Evolutionary conservation across 2,329 filamentous ascomycete species (phyloP).

Genomic region (Paramyrothecium sp.): DNA sequence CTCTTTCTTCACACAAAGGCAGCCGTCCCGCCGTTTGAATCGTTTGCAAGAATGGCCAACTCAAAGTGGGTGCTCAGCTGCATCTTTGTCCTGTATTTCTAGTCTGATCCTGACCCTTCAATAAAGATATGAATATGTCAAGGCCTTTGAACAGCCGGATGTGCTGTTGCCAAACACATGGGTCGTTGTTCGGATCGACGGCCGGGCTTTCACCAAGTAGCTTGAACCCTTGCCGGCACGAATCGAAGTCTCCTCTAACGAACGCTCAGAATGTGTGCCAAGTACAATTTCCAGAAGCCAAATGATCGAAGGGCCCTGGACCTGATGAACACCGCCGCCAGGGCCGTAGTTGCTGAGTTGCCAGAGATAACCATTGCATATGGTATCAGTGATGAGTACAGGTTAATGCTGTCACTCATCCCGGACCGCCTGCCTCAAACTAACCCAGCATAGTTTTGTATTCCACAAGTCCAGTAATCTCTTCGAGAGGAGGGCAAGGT

Average conservation of each 20-base stretch:
- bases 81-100: not conserved
- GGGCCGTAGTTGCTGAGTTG: conserved; percentile 77
- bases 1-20: conserved; percentile 4
- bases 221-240: conserved; percentile 7
- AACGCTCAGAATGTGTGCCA: conserved; percentile 68
- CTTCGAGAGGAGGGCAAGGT: conserved; percentile 84
- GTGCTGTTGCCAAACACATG: conserved; percentile 84
- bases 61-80: conserved; percentile 44
- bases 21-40: not conserved
- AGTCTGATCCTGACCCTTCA: conserved; percentile 10
- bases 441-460: conserved; percentile 64
- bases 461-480: conserved; percentile 79
- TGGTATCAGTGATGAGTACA: conserved; percentile 93
- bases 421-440: not conserved
- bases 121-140: conserved; percentile 87
- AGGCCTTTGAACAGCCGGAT: conserved; percentile 81
- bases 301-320: conserved; percentile 86
- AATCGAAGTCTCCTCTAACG: conserved; percentile 10
- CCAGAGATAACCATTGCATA: conserved; percentile 87
- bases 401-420: conserved; percentile 37
- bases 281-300: conserved; percentile 85
- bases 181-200: conserved; percentile 93
- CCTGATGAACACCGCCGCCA: conserved; percentile 94
- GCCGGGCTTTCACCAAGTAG: conserved; percentile 92
- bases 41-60: conserved; percentile 45